Evolutionary conservation across 1,284 basidiomycete species (phyloP).

Genomic region (Fistulina hepatica): DNA sequence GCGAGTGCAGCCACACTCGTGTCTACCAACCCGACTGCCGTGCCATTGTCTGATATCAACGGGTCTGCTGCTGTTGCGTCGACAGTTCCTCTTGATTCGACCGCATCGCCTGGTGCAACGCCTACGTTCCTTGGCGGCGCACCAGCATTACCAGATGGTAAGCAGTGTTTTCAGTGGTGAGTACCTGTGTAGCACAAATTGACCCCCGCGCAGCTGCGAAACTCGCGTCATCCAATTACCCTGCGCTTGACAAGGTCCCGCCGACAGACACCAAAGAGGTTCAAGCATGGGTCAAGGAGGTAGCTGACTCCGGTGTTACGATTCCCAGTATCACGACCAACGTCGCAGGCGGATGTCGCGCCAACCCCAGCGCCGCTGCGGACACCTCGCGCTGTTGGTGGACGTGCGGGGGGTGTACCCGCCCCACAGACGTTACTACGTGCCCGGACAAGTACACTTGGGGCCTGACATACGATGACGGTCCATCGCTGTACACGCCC

Average conservation of each 20-base stretch:
- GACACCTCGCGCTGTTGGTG: slow-evolving; percentile 68
- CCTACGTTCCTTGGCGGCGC: slow-evolving; percentile 37
- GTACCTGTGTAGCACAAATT: slow-evolving; percentile 7
- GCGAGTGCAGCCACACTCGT: slow-evolving; percentile 12
- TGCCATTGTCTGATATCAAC: slow-evolving; percentile 39
- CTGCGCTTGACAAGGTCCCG: slow-evolving; percentile 56
- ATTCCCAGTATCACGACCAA: slow-evolving; percentile 45
- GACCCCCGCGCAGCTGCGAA: slow-evolving; percentile 25
- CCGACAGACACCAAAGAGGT: slow-evolving; percentile 60
- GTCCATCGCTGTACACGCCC: slow-evolving; percentile 76
- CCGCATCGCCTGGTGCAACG: slow-evolving; percentile 31
- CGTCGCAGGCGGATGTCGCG: slow-evolving; percentile 46
- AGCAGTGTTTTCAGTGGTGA: slow-evolving; percentile 15
- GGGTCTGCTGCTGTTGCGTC: slow-evolving; percentile 28
- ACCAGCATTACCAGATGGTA: slow-evolving; percentile 40
- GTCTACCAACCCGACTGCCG: slow-evolving; percentile 46
- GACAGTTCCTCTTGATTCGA: slow-evolving; percentile 28
- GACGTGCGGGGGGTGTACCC: slow-evolving; percentile 74
- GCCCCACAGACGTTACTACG: slow-evolving; percentile 53
- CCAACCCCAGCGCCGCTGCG: slow-evolving; percentile 47
- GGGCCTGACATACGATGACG: slow-evolving; percentile 68
- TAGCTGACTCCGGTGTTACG: slow-evolving; percentile 38
- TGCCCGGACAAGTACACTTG: slow-evolving; percentile 68
- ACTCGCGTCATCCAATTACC: slow-evolving; percentile 48
- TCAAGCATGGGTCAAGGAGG: slow-evolving; percentile 61